A percentile compares a stretch with the other conserved stretches of the same genome.
Conservation (phyloP, 805 yeast species). For the Ogataea parapolymorpha region DNA sequence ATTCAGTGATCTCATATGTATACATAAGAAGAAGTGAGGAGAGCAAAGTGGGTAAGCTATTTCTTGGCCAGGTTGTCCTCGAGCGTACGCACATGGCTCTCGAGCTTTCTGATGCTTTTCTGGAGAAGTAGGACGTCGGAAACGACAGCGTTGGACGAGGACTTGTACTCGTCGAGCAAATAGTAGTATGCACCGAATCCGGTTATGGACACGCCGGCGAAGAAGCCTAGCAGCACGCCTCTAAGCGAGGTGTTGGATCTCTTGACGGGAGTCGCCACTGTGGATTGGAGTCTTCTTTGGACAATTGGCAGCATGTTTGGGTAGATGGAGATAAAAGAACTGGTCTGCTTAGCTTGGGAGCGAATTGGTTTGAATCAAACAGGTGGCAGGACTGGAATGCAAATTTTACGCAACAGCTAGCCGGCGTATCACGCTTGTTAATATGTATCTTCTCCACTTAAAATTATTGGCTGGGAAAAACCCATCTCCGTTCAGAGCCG, state of each 20-base stretch:
- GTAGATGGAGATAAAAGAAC: neutral
- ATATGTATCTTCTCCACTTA: slow-evolving; percentile 10
- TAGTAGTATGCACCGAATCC: slow-evolving; percentile 77
- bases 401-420: neutral
- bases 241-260: slow-evolving; percentile 28
- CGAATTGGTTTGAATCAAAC: neutral
- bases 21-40: slow-evolving; percentile 2
- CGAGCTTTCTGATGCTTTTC: slow-evolving; percentile 62
- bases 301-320: slow-evolving; percentile 15
- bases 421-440: neutral
- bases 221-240: slow-evolving; percentile 66
- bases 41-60: slow-evolving; percentile 7
- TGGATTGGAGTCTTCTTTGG: slow-evolving; percentile 23
- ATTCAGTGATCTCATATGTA: slow-evolving; percentile 7
- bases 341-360: neutral
- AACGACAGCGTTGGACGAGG: slow-evolving; percentile 66
- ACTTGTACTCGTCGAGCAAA: slow-evolving; percentile 71
- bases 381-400: neutral
- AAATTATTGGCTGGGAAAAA: slow-evolving; percentile 6
- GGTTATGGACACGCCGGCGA: slow-evolving; percentile 70
- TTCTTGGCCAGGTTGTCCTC: slow-evolving; percentile 40
- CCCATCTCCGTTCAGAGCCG: slow-evolving; percentile 1
- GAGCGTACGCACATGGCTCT: slow-evolving; percentile 61
- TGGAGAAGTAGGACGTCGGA: slow-evolving; percentile 73
- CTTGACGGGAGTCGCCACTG: slow-evolving; percentile 18